Evolutionary conservation across 2,329 filamentous ascomycete genomes (phyloP).

Genomic region (Plectosphaerella cucumerina): DNA sequence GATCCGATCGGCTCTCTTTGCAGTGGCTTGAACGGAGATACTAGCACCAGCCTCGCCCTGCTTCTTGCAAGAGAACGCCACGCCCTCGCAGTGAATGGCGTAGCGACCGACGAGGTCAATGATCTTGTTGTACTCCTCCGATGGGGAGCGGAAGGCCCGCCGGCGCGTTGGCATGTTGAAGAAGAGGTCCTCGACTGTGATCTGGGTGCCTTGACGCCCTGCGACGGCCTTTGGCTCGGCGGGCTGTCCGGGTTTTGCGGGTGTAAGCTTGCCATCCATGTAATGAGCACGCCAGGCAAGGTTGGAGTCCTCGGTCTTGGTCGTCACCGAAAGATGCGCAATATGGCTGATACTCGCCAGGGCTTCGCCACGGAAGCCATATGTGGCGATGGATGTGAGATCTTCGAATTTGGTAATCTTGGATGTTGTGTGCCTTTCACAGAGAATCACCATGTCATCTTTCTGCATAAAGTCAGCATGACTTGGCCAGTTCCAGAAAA

Average conservation of each 20-base stretch:
- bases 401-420: conserved; percentile 95
- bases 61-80: conserved; percentile 96
- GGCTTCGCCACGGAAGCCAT: conserved; percentile 96
- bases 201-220: conserved; percentile 86
- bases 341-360: conserved; percentile 98
- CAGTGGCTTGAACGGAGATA: conserved; percentile 71
- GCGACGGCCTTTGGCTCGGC: conserved; percentile 84
- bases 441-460: conserved; percentile 87
- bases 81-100: conserved; percentile 84
- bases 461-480: conserved; percentile 49
- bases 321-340: conserved; percentile 91
- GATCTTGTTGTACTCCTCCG: conserved; percentile 97
- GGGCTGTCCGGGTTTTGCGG: conserved; percentile 82
- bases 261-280: conserved; percentile 72
- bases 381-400: conserved; percentile 82
- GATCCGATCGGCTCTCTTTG: conserved; percentile 75
- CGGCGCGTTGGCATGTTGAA: conserved; percentile 91
- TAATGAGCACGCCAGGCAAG: conserved; percentile 92
- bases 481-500: background rate
- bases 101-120: conserved; percentile 92
- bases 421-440: conserved; percentile 94
- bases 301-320: conserved; percentile 81
- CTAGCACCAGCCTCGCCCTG: conserved; percentile 82
- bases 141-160: conserved; percentile 82
- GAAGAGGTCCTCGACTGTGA: conserved; percentile 94